Conservation (phyloP, 1,139 yeast genomes). For the Dujonia santamariae region DNA sequence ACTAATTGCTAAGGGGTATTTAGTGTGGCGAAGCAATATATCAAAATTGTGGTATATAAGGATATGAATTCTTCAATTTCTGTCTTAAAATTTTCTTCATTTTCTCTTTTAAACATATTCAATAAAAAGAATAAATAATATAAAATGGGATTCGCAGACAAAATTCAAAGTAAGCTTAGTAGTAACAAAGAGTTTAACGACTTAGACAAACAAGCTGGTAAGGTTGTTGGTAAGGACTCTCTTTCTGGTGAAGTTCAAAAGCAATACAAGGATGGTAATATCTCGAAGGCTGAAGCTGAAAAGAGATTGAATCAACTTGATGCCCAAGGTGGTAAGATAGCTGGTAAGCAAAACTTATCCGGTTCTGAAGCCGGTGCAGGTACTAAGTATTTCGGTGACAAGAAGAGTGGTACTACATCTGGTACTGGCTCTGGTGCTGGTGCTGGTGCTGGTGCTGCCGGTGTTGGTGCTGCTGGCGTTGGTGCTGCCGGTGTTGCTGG, state of each 20-base stretch:
- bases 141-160: conserved; percentile 37
- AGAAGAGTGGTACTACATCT: conserved; percentile 9
- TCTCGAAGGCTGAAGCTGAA: conserved; percentile 25
- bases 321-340: conserved; percentile 24
- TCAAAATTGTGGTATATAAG: background rate
- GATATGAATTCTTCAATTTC: background rate
- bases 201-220: conserved; percentile 20
- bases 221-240: conserved; percentile 21
- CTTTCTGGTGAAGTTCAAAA: conserved; percentile 15
- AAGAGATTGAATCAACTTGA: conserved; percentile 27
- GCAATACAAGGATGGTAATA: conserved; percentile 24
- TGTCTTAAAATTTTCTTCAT: background rate
- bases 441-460: conserved; percentile 9
- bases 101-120: background rate
- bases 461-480: conserved; percentile 7
- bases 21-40: background rate
- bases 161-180: conserved; percentile 27
- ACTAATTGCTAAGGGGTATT: background rate
- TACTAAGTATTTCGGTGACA: conserved; percentile 18
- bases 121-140: background rate
- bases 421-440: too few species aligned
- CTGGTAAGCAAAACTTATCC: conserved; percentile 28
- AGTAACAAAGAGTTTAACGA: conserved; percentile 18
- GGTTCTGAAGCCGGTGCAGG: conserved; percentile 32
- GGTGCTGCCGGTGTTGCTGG: conserved; percentile 10